Evolutionary conservation across 1,139 yeast genomes (phyloP).

Genomic region (Pichia sp.): DNA sequence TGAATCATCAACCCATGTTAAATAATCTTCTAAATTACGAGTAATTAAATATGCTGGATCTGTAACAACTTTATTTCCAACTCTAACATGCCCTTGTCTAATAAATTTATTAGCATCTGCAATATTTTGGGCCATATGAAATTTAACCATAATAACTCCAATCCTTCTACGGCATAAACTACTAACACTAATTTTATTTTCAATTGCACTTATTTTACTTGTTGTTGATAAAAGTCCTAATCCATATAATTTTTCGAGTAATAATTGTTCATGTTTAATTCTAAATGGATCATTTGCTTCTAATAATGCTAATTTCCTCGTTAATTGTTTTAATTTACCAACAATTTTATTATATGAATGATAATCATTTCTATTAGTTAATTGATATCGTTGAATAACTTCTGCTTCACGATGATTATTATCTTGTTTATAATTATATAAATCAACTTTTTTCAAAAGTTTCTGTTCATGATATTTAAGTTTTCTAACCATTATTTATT

Average conservation of each 20-base stretch:
- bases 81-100: conserved; percentile 96
- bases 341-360: conserved; percentile 88
- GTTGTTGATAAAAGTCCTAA: conserved; percentile 86
- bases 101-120: conserved; percentile 86
- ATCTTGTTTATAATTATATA: conserved; percentile 97
- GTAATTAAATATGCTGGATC: conserved; percentile 96
- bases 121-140: conserved; percentile 89
- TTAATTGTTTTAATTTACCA: conserved; percentile 83
- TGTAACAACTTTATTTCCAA: conserved; percentile 91
- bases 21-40: conserved; percentile 87
- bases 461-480: conserved; percentile 94
- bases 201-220: conserved; percentile 88
- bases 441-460: conserved; percentile 90
- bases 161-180: conserved; percentile 88
- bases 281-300: conserved; percentile 85
- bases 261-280: conserved; percentile 76
- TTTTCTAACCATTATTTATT: conserved; percentile 66
- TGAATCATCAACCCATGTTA: conserved; percentile 94
- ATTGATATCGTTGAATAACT: conserved; percentile 90
- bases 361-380: conserved; percentile 93
- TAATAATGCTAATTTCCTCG: conserved; percentile 75
- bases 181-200: conserved; percentile 85
- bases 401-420: conserved; percentile 91
- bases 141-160: conserved; percentile 91
- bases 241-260: conserved; percentile 76